Evolutionary conservation across 192 early-diverging fungal genomes (phyloP), one percentile per base, ranked within the genome.

Genomic region (Physocladia obscura): DNA sequence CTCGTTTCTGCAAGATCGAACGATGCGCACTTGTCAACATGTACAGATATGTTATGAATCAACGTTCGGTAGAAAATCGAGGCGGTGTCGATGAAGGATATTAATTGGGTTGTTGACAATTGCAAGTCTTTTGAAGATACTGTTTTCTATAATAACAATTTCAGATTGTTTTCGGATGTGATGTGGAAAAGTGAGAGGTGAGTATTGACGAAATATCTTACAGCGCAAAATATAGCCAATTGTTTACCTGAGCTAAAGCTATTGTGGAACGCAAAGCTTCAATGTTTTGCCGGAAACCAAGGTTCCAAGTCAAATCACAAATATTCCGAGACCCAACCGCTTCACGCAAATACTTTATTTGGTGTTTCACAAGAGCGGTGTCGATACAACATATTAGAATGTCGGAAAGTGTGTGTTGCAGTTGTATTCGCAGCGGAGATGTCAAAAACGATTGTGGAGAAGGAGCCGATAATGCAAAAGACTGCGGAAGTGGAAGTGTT

Each of bases 271-370:
- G 15, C 3, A 77, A 49, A 40, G 67, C 73, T 49, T 81, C 76
- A 29, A 81, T 75, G 35, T 61, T 27, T 13, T 35, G 13, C 61
- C 77, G 75, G 65, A 81, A 75, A 26, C 68, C 75, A 6, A 62
- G 38, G 39, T 60, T 77, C 79, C 79, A 81, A 31, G 77, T 60
- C 27, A 68, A 61, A n/a, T 81, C 79, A 35, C 77, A 69, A 1
- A 80, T 50, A 24, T 48, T 68, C 22, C 69, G 57, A 17, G 15
- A 24, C 22, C 15, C 26, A 2, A 70, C 29, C 6, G 44, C 35
- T 6, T 50, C 69, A n/a, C 49, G 21, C 21, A 65, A 27, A 11
- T 5, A 11, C 24, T 31, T 35, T 2, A 31, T 2, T n/a, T 31
- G 31, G 19, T 35, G 24, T 34, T 26, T 24, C 15, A 49, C 21